Base-by-base conservation (phyloP, 805 yeast genomes). In the Suhomyces vadensis region DNA sequence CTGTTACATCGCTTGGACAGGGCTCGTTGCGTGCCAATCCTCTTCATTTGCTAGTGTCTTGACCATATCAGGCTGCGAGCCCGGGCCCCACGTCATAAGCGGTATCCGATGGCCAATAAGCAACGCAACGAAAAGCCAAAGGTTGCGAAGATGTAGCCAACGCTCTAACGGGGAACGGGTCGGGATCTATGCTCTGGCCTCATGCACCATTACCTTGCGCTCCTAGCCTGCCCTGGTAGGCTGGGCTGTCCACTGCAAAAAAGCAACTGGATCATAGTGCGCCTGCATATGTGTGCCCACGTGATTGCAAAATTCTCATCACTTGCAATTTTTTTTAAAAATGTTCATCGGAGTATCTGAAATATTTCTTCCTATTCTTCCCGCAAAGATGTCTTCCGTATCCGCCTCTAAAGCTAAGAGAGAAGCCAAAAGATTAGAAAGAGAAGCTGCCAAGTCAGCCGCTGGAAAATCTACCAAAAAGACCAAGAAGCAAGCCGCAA, bases 391-490 rank as follows among this genome's bases (percentile, higher is more conserved):
- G 73, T 77, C 81, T 46, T 35, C 49, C 10, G 79, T 83, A 54
- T 92, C 98, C 45, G 83, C 97, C 54, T 90, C 97, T 16, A 92
- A 92, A 70, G 98, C 98, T 52, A 94, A 92, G 76, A 88, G 99
- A 84, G 97, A 92, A 54, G 96, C 96, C 54, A 92, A 91, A 75
- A 89, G 90, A 71, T 88, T 86, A 57, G 77, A 69, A 57, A 70
- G 67, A 57, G 77, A 71, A 56, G 77, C 77, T 53, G 65, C 67
- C 50, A 71, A 69, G 60, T 58, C 67, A 25, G 65, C 75, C 41
- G 95, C 88, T 48, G 87, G 87, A 56, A 91, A 90, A 61, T 74
- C 81, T 60, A 74, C 80, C 72, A 85, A 80, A 73, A 79, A 84
- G 67, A 78, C 79, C 54, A 69, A 69, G 61, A 78, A 75, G 71